Base-by-base conservation (phyloP, 164 flowering plant genomes). In the Litsea cubeba region DNA sequence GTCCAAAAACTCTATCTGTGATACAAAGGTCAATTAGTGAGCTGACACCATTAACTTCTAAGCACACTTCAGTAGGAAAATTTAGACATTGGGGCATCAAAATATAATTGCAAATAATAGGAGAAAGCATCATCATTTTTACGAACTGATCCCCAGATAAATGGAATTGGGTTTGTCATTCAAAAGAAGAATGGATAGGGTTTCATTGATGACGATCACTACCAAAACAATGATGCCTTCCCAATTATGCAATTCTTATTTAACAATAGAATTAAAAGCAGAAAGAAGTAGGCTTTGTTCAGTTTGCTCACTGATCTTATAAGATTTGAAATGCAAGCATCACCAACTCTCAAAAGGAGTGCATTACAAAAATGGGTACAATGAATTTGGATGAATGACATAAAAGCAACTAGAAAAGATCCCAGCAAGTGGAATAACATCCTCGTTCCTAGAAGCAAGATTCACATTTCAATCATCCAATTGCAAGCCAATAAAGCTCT, bases 1-100 rank as follows among this genome's bases (percentile, higher is more conserved):
- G 92, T 76, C 97, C 99, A 84, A 95, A 95, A 40, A 93, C 99
- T 79, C 72, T 85, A 83, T 95, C 99, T 95, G 89, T 72, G 79
- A 74, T n/a, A 32, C 65, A 65, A 76, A 50, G 6, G 25, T 12
- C 17, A 50, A 40, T 24, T 26, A 50, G 49, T 22, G 54, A 62
- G 18, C 28, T 71, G 12, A 68, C 65, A 69, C 3, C 6, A 25
- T 10, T 51, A 32, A 20, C 20, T 54, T 15, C 60, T 20, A 54
- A 54, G n/a, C 12, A 17, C 60, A 18, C n/a, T 32, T 3, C 11
- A 32, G 23, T 8, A 54, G 18, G 11, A 72, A 62, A 10, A 30
- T 5, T 5, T 12, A 15, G 35, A 24, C 54, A 14, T 5, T 18
- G 7, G 15, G 15, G 22, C 32, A 24, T 18, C 50, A 14, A 1